These are phyloP conservation scores for Asterella californica DNA, from an alignment of 225 moss, liverwort and hornwort species.

Conservation along the genomic window DNA sequence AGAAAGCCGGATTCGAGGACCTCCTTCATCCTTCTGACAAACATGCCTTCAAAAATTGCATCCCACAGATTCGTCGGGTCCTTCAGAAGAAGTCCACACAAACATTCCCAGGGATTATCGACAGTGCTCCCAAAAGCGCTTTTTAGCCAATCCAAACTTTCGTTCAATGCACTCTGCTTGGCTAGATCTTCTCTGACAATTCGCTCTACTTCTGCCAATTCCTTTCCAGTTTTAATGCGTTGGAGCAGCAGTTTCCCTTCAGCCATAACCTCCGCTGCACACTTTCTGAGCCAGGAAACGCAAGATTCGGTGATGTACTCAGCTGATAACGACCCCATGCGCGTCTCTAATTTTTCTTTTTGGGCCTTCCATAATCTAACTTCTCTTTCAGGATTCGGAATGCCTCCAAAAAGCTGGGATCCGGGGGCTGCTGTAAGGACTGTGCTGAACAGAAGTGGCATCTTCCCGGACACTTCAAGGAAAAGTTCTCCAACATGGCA, in stretches of 20 bases:
- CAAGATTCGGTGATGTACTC: constrained; percentile 66
- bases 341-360: constrained; percentile 72
- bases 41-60: constrained; percentile 66
- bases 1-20: constrained; percentile 56
- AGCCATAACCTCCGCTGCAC: constrained; percentile 57
- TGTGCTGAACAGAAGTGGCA: constrained; percentile 78
- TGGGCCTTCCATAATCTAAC: constrained; percentile 72
- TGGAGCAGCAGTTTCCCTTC: constrained; percentile 65
- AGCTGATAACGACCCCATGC: constrained; percentile 70
- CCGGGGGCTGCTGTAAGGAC: constrained; percentile 73
- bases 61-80: constrained; percentile 83
- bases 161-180: constrained; percentile 60
- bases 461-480: constrained; percentile 85
- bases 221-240: constrained; percentile 57
- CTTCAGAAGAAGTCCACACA: constrained; percentile 77
- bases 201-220: constrained; percentile 67
- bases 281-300: constrained; percentile 69
- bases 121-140: constrained; percentile 74
- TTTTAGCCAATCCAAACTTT: constrained; percentile 74
- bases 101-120: constrained; percentile 90
- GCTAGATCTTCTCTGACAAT: constrained; percentile 61
- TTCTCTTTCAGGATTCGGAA: constrained; percentile 84
- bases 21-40: constrained; percentile 72
- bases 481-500: constrained; percentile 87
- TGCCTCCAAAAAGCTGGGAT: constrained; percentile 94